These are phyloP conservation scores for Crithidia acanthocephali DNA, from an alignment of 208 protist genomes.

Conservation along the genomic window DNA sequence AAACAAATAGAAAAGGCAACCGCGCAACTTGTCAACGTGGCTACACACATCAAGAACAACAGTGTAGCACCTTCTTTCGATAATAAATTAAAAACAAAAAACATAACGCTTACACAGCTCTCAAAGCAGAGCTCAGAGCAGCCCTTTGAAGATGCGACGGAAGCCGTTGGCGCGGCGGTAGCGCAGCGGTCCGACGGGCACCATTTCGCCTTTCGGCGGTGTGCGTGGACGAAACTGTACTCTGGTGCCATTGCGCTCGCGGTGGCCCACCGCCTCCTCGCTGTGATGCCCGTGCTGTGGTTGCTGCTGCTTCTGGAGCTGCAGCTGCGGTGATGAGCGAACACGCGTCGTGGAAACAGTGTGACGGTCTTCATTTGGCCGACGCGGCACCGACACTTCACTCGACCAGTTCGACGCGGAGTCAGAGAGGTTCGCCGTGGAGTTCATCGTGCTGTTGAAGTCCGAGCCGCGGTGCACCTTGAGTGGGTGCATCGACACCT, in stretches of 20 bases:
- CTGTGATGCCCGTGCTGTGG: background rate
- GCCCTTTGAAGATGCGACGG: slow-evolving; percentile 6
- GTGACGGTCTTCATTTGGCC: background rate
- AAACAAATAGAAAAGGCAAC: too few species aligned
- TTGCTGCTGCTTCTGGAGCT: background rate
- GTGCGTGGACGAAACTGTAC: background rate
- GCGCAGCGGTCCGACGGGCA: background rate
- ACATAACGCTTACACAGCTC: background rate
- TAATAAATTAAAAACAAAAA: background rate
- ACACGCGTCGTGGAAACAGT: background rate
- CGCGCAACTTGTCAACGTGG: too few species aligned
- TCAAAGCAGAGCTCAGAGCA: background rate
- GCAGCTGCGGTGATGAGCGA: background rate
- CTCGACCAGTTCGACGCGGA: background rate
- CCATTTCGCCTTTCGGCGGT: background rate
- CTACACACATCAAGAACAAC: too few species aligned
- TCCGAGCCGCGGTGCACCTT: background rate
- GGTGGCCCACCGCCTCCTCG: background rate
- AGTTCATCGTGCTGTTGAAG: background rate
- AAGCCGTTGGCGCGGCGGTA: slow-evolving; percentile 9
- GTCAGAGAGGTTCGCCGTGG: background rate
- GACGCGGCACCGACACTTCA: background rate
- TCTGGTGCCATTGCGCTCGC: background rate
- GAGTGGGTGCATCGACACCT: slow-evolving; percentile 6
- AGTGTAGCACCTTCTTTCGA: too few species aligned